Conservation (phyloP, 1,284 basidiomycete species). For the Cryptococcus neoformans region DNA sequence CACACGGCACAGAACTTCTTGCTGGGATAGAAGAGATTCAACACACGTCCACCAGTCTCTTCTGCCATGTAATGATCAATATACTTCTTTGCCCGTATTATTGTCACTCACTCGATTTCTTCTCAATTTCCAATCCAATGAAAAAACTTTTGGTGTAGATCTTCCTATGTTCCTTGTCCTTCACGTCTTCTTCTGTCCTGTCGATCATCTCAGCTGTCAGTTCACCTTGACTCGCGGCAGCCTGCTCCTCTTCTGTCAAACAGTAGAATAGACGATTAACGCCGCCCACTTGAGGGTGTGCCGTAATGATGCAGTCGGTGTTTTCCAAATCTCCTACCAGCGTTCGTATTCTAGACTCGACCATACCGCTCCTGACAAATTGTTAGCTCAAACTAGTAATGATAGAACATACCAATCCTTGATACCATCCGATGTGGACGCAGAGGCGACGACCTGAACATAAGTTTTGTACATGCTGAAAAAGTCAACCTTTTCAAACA, state of each 20-base stretch:
- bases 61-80: slow-evolving; percentile 18
- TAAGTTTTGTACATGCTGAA: slow-evolving; percentile 98
- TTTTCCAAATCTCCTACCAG: slow-evolving; percentile 97
- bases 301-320: slow-evolving; percentile 83
- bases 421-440: slow-evolving; percentile 76
- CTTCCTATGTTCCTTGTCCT: slow-evolving; percentile 69
- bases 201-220: slow-evolving; percentile 67
- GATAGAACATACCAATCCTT: slow-evolving; percentile 76
- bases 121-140: slow-evolving; percentile 90
- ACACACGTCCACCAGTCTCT: slow-evolving; percentile 56
- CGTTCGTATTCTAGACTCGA: slow-evolving; percentile 95
- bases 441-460: slow-evolving; percentile 94
- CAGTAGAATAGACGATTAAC: slow-evolving; percentile 87
- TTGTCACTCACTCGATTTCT: slow-evolving; percentile 69
- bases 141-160: slow-evolving; percentile 96
- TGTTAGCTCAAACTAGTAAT: background rate
- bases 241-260: slow-evolving; percentile 78
- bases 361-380: slow-evolving; percentile 77
- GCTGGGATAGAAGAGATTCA: slow-evolving; percentile 97
- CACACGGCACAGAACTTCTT: slow-evolving; percentile 94
- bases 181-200: slow-evolving; percentile 75
- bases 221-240: slow-evolving; percentile 85
- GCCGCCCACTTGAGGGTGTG: slow-evolving; percentile 94
- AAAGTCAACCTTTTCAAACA: slow-evolving; percentile 94
- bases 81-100: too few relatives aligned